phyloP scores from a whole-genome alignment of 208 protist species.

The Leishmania aethiopica region DNA sequence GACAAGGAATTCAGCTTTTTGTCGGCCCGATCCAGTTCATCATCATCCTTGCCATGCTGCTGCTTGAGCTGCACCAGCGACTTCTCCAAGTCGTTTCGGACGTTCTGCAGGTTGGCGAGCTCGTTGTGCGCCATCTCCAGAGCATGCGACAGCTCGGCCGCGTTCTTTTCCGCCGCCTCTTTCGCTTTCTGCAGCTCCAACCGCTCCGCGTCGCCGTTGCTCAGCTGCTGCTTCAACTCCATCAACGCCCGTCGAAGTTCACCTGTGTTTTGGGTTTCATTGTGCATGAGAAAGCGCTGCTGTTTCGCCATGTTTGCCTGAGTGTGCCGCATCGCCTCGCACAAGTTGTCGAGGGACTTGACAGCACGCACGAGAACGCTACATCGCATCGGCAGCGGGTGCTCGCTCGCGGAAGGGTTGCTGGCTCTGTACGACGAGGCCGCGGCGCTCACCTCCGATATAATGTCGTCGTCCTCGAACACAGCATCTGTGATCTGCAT shows the following conservation, averaged over 20 bases:
- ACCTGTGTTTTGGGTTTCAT: conserved; percentile 29
- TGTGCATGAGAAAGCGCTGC: conserved; percentile 45
- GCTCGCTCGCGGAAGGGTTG: not conserved
- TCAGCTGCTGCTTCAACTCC: conserved; percentile 30
- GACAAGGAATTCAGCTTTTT: conserved; percentile 2
- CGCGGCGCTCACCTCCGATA: conserved; percentile 16
- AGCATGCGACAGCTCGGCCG: not conserved
- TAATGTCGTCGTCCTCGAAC: conserved; percentile 15
- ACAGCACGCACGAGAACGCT: conserved; percentile 30
- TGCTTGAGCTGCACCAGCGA: conserved; percentile 10
- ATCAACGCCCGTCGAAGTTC: conserved; percentile 27
- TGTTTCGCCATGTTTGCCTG: conserved; percentile 29
- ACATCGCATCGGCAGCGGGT: conserved; percentile 20
- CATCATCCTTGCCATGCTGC: conserved; percentile 6
- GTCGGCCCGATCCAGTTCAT: not conserved
- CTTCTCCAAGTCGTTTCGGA: conserved; percentile 7
- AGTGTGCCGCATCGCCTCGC: conserved; percentile 22
- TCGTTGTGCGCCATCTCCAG: conserved; percentile 3
- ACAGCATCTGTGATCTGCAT: conserved; percentile 26
- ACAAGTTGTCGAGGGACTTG: conserved; percentile 27
- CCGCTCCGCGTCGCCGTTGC: not conserved
- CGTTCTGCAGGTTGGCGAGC: not conserved
- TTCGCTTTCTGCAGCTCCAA: conserved; percentile 8
- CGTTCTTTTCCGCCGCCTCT: conserved; percentile 1
- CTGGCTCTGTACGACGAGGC: not conserved